Evolutionary conservation across 768 basidiomycete species (phyloP).

Genomic region (Amanita phalloides): DNA sequence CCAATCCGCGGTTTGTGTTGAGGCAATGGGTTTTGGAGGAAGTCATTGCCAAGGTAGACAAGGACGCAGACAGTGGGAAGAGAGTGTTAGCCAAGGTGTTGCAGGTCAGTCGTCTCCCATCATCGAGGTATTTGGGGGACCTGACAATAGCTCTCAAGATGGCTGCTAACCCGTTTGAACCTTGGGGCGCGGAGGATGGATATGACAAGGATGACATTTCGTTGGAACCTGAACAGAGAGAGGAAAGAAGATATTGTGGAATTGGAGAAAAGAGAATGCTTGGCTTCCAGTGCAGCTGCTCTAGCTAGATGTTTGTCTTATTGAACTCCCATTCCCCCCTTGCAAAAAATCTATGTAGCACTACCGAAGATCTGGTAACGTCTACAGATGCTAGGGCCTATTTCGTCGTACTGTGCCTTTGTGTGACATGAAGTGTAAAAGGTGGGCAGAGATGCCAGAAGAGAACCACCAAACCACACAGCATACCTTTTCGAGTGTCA

Average conservation of each 20-base stretch:
- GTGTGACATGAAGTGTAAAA: constrained; percentile 94
- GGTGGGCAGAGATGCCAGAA: constrained; percentile 89
- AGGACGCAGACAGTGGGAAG: constrained; percentile 52
- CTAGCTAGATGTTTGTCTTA: constrained; percentile 38
- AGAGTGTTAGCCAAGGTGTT: constrained; percentile 70
- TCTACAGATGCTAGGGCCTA: constrained; percentile 86
- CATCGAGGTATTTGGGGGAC: not conserved
- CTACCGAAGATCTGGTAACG: constrained; percentile 92
- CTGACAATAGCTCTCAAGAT: constrained; percentile 41
- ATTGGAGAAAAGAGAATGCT: constrained; percentile 67
- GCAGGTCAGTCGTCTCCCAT: constrained; percentile 39
- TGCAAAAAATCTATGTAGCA: constrained; percentile 41
- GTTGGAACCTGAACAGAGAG: constrained; percentile 46
- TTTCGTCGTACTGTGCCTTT: constrained; percentile 89
- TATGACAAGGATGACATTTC: constrained; percentile 24
- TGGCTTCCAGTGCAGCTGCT: constrained; percentile 92
- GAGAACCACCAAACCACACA: constrained; percentile 96
- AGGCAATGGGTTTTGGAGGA: constrained; percentile 97
- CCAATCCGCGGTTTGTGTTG: constrained; percentile 87
- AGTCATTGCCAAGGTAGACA: constrained; percentile 68
- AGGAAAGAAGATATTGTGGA: constrained; percentile 70
- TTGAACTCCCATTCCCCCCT: not conserved
- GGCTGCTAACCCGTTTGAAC: constrained; percentile 75
- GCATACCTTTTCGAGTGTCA: constrained; percentile 47
- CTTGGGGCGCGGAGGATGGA: constrained; percentile 74